phyloP scores from a whole-genome alignment of 1,284 basidiomycete genomes.

The Ustilago cynodontis region DNA sequence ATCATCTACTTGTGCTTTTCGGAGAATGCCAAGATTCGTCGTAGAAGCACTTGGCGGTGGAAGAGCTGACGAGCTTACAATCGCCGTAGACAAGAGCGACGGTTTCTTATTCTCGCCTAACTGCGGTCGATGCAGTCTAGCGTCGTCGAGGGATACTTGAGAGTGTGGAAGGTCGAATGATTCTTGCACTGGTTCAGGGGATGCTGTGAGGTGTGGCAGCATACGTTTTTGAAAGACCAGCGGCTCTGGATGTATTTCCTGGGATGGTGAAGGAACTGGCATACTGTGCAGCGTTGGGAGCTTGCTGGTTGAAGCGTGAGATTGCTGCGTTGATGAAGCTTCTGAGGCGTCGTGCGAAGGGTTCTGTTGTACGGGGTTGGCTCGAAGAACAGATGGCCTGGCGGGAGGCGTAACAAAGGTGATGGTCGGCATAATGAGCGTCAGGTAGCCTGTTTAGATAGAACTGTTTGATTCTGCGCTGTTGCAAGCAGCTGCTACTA shows the following conservation, averaged over 20 bases:
- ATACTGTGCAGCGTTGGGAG: conserved; percentile 1
- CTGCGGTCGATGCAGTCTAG: background rate
- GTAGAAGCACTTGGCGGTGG: conserved; percentile 23
- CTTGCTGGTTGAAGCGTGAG: background rate
- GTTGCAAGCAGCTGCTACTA: too few species aligned
- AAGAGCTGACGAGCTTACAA: conserved; percentile 15
- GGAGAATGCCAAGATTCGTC: conserved; percentile 34
- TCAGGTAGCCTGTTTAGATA: too few species aligned
- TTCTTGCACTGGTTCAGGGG: conserved; percentile 27
- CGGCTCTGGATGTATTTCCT: conserved; percentile 12
- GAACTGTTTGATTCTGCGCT: too few species aligned
- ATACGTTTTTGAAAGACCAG: conserved; percentile 42
- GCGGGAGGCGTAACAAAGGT: conserved; percentile 43
- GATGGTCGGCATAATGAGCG: conserved; percentile 36
- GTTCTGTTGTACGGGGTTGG: conserved; percentile 3
- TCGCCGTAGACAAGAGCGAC: conserved; percentile 30
- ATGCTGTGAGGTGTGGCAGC: conserved; percentile 32
- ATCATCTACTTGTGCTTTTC: conserved; percentile 17
- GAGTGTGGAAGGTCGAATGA: conserved; percentile 17
- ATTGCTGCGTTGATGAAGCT: background rate
- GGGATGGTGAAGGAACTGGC: background rate
- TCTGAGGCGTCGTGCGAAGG: background rate
- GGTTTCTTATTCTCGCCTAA: conserved; percentile 15
- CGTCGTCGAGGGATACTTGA: conserved; percentile 13
- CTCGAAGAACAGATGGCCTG: conserved; percentile 27